Evolutionary conservation across 257 asterid species (phyloP).

Genomic region (Scutellaria minor): DNA sequence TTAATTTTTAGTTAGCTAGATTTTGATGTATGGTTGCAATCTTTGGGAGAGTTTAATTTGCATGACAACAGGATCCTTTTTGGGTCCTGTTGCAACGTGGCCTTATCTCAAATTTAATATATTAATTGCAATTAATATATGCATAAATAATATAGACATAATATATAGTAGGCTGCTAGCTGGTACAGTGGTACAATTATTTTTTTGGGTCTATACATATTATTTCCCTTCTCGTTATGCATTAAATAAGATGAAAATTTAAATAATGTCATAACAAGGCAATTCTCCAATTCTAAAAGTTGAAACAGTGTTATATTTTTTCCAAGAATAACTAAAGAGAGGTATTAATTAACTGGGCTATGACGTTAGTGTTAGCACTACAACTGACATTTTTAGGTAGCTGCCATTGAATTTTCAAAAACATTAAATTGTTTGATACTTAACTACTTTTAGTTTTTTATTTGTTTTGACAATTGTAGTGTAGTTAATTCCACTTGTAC

Average conservation of each 20-base stretch:
- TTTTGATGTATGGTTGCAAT: not conserved
- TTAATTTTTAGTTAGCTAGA: not conserved
- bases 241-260: too few species aligned
- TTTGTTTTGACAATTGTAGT: not conserved
- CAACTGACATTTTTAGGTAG: constrained; percentile 15
- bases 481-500: not conserved
- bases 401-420: not conserved
- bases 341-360: too few species aligned
- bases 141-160: too few species aligned
- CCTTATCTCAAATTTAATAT: too few species aligned
- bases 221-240: too few species aligned
- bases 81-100: too few species aligned
- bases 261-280: not conserved
- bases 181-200: not conserved
- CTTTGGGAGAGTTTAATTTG: not conserved
- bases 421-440: constrained; percentile 13
- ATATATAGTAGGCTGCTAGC: not conserved
- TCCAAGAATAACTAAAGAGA: too few species aligned
- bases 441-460: not conserved
- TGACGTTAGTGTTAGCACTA: not conserved
- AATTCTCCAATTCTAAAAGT: not conserved
- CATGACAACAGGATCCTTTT: too few species aligned
- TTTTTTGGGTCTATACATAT: too few species aligned
- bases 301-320: not conserved
- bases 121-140: too few species aligned